Conservation (phyloP, 2,329 filamentous ascomycete genomes). For the Cladosporium colombiae region DNA sequence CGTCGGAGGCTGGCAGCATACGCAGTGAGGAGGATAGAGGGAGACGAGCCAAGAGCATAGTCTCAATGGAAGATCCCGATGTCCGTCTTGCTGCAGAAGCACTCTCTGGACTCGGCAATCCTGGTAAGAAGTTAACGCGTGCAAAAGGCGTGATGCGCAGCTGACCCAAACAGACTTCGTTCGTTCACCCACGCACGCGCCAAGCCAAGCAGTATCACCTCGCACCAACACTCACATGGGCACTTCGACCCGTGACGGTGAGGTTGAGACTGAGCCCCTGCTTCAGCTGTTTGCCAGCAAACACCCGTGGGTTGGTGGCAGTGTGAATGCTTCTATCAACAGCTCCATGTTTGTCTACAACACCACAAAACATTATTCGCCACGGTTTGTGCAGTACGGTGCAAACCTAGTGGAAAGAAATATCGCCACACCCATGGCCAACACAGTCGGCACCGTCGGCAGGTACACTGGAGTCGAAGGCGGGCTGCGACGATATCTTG, state of each 20-base stretch:
- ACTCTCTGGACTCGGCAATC: conserved; percentile 44
- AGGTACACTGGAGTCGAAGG: conserved; percentile 85
- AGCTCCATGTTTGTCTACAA: conserved; percentile 83
- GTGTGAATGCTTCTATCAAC: conserved; percentile 60
- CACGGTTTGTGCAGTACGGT: conserved; percentile 79
- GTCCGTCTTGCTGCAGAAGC: conserved; percentile 53
- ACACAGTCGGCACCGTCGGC: conserved; percentile 80
- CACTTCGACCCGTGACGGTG: not conserved
- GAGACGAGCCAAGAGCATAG: conserved; percentile 42
- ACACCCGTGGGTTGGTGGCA: conserved; percentile 81
- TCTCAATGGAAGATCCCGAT: conserved; percentile 51
- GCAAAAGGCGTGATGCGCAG: not conserved
- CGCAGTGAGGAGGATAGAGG: conserved; percentile 14
- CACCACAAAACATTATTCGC: conserved; percentile 85
- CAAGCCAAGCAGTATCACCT: conserved; percentile 34
- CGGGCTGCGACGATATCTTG: conserved; percentile 80
- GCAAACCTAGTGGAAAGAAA: conserved; percentile 90
- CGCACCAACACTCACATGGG: conserved; percentile 1
- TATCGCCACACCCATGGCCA: conserved; percentile 77
- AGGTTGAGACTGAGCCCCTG: conserved; percentile 70
- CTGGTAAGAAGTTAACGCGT: not conserved
- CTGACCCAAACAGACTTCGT: conserved; percentile 42
- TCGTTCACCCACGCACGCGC: conserved; percentile 38
- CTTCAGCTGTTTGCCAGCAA: conserved; percentile 84
- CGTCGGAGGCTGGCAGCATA: conserved; percentile 47